Conservation (phyloP, 495 filamentous ascomycete genomes). For the Xylaria scruposa region DNA sequence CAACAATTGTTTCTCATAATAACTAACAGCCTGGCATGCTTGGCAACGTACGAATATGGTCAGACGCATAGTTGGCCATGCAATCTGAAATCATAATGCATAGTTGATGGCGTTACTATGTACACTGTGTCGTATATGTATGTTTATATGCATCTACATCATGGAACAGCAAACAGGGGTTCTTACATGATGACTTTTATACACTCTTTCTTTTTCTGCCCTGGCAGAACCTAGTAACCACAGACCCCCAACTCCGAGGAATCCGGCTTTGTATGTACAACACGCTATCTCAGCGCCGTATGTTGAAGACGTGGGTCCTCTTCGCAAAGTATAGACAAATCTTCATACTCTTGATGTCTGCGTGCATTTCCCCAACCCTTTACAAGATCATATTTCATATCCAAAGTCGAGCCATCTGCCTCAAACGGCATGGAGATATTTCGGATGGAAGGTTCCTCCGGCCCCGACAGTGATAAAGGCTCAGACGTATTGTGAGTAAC, state of each 20-base stretch:
- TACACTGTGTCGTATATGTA: constrained; percentile 16
- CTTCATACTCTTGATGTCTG: background rate
- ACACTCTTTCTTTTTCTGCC: background rate
- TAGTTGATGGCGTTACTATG: constrained; percentile 4
- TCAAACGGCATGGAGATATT: background rate
- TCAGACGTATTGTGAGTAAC: background rate
- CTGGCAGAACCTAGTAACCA: background rate
- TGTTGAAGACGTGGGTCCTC: background rate
- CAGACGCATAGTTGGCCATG: background rate
- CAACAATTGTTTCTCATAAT: background rate
- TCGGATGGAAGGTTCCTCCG: background rate
- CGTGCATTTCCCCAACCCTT: background rate
- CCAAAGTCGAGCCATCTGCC: background rate
- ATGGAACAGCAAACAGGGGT: background rate
- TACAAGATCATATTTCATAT: background rate
- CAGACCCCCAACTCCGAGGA: background rate
- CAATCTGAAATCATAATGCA: constrained; percentile 21
- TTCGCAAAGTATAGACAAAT: background rate
- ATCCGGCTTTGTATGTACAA: background rate
- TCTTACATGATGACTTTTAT: background rate
- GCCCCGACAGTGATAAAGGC: background rate
- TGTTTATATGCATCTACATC: constrained; percentile 19
- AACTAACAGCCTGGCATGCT: background rate
- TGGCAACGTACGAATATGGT: background rate
- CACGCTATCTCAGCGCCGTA: background rate